Evolutionary conservation across 257 asterid genomes (phyloP).

Genomic region (Nicotiana undulata): DNA sequence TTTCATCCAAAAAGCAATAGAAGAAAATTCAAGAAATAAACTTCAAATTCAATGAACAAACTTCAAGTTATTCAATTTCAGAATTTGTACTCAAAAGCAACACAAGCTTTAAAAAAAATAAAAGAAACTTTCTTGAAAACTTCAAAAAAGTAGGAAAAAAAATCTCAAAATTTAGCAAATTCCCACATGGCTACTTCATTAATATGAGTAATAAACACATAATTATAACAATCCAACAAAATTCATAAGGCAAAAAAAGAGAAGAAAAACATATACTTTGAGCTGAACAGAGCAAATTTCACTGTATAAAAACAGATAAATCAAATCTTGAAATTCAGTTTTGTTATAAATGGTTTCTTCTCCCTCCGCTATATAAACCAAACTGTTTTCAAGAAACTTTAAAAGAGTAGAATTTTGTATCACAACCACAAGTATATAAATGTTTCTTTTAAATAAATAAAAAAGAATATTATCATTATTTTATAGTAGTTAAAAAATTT

Average conservation of each 20-base stretch:
- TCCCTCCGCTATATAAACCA: not conserved
- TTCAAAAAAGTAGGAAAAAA: not conserved
- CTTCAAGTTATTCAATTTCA: not conserved
- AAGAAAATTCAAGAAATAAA: not conserved
- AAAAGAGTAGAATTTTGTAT: not conserved
- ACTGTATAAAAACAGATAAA: not conserved
- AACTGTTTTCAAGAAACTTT: not conserved
- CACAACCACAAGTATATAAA: conserved; percentile 3
- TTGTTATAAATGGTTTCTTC: not conserved
- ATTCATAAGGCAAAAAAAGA: not conserved
- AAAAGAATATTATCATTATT: not conserved
- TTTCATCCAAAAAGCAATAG: not conserved
- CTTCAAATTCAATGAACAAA: not conserved
- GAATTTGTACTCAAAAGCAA: not conserved
- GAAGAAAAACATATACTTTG: not conserved
- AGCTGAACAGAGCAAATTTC: not conserved
- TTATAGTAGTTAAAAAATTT: too few species aligned
- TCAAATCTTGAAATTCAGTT: not conserved
- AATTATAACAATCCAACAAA: not conserved
- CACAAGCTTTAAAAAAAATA: not conserved
- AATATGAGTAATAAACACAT: not conserved
- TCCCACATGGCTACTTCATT: not conserved
- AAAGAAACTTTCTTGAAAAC: not conserved
- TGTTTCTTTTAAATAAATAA: too few species aligned
- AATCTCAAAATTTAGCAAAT: not conserved